Conservation (phyloP, 139 green algal genomes). For the Diplosphaera chodatii region DNA sequence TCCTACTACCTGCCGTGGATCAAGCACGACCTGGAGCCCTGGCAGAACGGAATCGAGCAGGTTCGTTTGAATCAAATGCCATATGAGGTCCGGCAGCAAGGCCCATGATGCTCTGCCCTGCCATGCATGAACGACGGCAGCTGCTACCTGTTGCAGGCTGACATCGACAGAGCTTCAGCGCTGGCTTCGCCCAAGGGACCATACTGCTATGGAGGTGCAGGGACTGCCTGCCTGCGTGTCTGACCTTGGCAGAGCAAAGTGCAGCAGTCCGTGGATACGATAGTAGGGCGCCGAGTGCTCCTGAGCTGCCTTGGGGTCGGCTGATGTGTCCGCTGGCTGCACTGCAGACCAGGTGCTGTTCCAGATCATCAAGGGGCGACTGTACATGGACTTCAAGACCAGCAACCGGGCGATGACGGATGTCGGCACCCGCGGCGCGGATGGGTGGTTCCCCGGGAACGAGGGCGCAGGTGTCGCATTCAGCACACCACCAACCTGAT, state of each 20-base stretch:
- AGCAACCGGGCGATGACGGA: not conserved
- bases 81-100: too few relatives aligned
- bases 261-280: too few relatives aligned
- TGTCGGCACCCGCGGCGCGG: not conserved
- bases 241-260: too few relatives aligned
- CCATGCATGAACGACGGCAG: too few relatives aligned
- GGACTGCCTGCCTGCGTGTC: too few relatives aligned
- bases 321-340: too few relatives aligned
- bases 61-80: too few relatives aligned
- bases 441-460: not conserved
- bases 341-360: slow-evolving; percentile 35
- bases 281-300: too few relatives aligned
- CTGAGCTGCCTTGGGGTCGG: too few relatives aligned
- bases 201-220: slow-evolving; percentile 7
- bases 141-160: not conserved
- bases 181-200: not conserved
- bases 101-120: too few relatives aligned
- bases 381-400: slow-evolving; percentile 26
- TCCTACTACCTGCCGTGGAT: slow-evolving; percentile 23
- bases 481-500: not conserved
- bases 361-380: slow-evolving; percentile 32
- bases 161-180: not conserved
- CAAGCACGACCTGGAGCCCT: slow-evolving; percentile 18
- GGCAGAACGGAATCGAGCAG: slow-evolving; percentile 17
- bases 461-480: not conserved